Conservation (phyloP, 177 flowering plant genomes). For the Tripterygium wilfordii region DNA sequence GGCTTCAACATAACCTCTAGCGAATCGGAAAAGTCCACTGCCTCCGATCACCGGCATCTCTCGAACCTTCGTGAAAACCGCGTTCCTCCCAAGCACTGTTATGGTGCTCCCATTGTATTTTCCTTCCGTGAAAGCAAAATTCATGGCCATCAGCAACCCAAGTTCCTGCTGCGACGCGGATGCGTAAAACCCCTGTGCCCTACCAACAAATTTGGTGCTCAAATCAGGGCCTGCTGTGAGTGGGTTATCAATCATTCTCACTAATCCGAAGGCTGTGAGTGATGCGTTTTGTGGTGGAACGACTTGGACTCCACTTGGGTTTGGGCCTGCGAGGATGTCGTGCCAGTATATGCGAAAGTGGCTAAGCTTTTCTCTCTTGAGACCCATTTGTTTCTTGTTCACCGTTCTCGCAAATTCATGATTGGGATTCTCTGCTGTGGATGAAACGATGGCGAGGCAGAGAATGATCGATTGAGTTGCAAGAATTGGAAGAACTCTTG, state of each 20-base stretch:
- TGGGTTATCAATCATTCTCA: slow-evolving; percentile 49
- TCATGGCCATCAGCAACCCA: slow-evolving; percentile 50
- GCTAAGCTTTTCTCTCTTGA: slow-evolving; percentile 9
- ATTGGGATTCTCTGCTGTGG: not conserved
- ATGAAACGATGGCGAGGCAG: not conserved
- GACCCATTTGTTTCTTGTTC: slow-evolving; percentile 1
- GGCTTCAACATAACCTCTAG: slow-evolving; percentile 48
- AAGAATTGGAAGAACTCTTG: too few species aligned
- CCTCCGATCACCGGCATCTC: slow-evolving; percentile 74
- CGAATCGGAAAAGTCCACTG: slow-evolving; percentile 60
- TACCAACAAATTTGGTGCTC: slow-evolving; percentile 41
- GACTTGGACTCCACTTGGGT: slow-evolving; percentile 27
- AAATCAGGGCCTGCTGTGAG: slow-evolving; percentile 35
- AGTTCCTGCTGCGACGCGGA: slow-evolving; percentile 32
- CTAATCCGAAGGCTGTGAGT: slow-evolving; percentile 3
- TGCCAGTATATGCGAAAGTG: slow-evolving; percentile 35
- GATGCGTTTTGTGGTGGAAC: slow-evolving; percentile 18
- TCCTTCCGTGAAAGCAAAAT: slow-evolving; percentile 39
- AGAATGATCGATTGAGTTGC: slow-evolving; percentile 1
- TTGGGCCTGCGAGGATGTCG: slow-evolving; percentile 27
- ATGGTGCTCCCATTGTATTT: slow-evolving; percentile 48
- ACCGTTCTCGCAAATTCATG: not conserved
- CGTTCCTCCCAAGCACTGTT: slow-evolving; percentile 43
- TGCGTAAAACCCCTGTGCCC: slow-evolving; percentile 57
- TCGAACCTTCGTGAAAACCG: slow-evolving; percentile 31